Evolutionary conservation across 2,329 filamentous ascomycete genomes (phyloP).

Genomic region (Cytospora mali): DNA sequence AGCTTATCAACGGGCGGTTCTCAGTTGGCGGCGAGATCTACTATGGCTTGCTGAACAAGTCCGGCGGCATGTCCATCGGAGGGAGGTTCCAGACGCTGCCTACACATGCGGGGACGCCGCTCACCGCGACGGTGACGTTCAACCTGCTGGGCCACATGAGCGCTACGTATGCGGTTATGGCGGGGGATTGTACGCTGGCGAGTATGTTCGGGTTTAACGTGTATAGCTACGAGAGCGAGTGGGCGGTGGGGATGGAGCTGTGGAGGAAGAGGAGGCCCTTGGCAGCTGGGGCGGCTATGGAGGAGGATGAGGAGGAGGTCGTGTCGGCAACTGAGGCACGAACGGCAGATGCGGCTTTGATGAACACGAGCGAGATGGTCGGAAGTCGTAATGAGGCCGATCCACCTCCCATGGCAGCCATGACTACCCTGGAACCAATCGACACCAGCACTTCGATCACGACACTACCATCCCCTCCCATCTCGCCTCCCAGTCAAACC

Average conservation of each 20-base stretch:
- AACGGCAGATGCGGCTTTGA: background rate
- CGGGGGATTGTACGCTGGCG: conserved; percentile 79
- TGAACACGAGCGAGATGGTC: background rate
- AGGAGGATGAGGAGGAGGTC: conserved; percentile 28
- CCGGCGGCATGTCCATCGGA: conserved; percentile 86
- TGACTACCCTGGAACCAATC: background rate
- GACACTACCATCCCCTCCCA: background rate
- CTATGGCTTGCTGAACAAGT: conserved; percentile 93
- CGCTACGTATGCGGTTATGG: conserved; percentile 88
- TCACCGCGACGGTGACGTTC: conserved; percentile 89
- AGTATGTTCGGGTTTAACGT: conserved; percentile 96
- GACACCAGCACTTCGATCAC: background rate
- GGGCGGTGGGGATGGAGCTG: conserved; percentile 88
- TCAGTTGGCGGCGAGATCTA: conserved; percentile 92
- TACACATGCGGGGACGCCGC: conserved; percentile 78
- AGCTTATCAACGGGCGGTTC: conserved; percentile 77
- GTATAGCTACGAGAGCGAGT: conserved; percentile 95
- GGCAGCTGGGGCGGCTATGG: conserved; percentile 41
- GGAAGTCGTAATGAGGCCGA: background rate
- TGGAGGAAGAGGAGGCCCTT: conserved; percentile 69
- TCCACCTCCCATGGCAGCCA: background rate
- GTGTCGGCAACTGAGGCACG: background rate
- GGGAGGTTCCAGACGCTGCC: conserved; percentile 87
- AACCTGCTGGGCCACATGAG: conserved; percentile 94
- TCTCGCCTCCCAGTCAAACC: background rate